Evolutionary conservation across 1,139 yeast genomes (phyloP).

Genomic region (Lodderomyces jiufengensis): DNA sequence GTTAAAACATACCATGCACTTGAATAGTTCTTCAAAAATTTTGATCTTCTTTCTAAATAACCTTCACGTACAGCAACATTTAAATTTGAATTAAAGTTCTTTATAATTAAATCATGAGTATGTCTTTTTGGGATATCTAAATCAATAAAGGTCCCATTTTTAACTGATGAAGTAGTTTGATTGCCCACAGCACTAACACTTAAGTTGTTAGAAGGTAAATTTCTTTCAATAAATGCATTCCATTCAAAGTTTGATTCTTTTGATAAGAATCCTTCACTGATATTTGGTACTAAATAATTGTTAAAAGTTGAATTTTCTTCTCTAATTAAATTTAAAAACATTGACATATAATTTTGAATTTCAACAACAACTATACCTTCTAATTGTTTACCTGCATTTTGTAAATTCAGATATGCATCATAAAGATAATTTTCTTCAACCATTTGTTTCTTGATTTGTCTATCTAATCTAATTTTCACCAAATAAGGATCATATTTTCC

Average conservation of each 20-base stretch:
- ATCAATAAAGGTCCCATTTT: conserved; percentile 65
- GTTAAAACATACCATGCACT: conserved; percentile 91
- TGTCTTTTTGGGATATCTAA: conserved; percentile 69
- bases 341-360: conserved; percentile 73
- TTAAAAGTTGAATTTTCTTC: conserved; percentile 68
- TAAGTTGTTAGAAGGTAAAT: conserved; percentile 42
- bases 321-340: conserved; percentile 64
- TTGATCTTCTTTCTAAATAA: conserved; percentile 81
- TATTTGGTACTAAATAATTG: conserved; percentile 60
- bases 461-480: conserved; percentile 66
- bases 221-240: conserved; percentile 76
- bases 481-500: conserved; percentile 77
- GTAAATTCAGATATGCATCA: conserved; percentile 84
- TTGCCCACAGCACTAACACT: conserved; percentile 29
- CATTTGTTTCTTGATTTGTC: conserved; percentile 72
- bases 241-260: conserved; percentile 84
- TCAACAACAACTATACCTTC: conserved; percentile 87
- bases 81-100: conserved; percentile 66
- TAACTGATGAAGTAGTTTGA: conserved; percentile 21
- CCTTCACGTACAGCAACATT: conserved; percentile 76
- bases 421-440: conserved; percentile 82
- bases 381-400: conserved; percentile 82
- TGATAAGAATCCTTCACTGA: conserved; percentile 70
- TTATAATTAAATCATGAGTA: conserved; percentile 58
- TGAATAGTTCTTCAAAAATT: conserved; percentile 83